A percentile compares a stretch with the other conserved stretches of the same genome.
These are phyloP conservation scores for Lithohypha guttulata DNA, from an alignment of 2,329 filamentous ascomycete species.

Conservation along the genomic window DNA sequence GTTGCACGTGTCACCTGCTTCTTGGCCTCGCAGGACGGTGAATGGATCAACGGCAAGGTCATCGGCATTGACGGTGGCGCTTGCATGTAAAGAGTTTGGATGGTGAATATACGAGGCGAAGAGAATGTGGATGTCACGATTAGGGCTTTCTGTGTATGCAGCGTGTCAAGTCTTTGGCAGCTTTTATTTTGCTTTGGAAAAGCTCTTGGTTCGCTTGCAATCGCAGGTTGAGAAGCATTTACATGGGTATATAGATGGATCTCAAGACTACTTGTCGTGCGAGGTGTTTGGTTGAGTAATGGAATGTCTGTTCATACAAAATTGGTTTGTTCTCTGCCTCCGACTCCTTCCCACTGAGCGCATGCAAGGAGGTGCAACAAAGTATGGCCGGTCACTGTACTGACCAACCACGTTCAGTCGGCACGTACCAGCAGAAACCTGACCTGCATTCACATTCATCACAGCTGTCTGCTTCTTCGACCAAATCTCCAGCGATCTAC, in stretches of 20 bases:
- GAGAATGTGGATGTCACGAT: neutral
- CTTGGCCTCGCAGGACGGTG: constrained; percentile 47
- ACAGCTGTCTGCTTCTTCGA: too few relatives aligned
- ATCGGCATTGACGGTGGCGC: constrained; percentile 28
- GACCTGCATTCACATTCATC: constrained; percentile 1
- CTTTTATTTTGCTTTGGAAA: constrained; percentile 3
- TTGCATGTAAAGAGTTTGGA: constrained; percentile 20
- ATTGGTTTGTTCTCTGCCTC: too few relatives aligned
- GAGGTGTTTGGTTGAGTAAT: neutral
- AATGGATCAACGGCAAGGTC: constrained; percentile 43
- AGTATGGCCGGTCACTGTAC: too few relatives aligned
- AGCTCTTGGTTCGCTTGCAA: constrained; percentile 4
- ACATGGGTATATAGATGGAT: constrained; percentile 8
- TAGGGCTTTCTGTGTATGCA: neutral
- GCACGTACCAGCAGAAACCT: too few relatives aligned
- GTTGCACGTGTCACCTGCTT: constrained; percentile 48
- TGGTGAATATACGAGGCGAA: too few relatives aligned
- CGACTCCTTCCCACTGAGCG: too few relatives aligned
- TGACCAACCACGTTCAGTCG: too few relatives aligned
- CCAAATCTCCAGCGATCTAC: neutral
- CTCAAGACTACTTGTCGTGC: constrained; percentile 4
- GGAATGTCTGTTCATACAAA: too few relatives aligned
- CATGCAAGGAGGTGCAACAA: too few relatives aligned
- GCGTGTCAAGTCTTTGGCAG: neutral
- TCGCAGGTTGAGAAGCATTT: constrained; percentile 2